Percentiles rank a stretch among this genome's conserved stretches.
These are phyloP conservation scores for Mycena floridula DNA, from an alignment of 768 basidiomycete species.

Conservation along the genomic window DNA sequence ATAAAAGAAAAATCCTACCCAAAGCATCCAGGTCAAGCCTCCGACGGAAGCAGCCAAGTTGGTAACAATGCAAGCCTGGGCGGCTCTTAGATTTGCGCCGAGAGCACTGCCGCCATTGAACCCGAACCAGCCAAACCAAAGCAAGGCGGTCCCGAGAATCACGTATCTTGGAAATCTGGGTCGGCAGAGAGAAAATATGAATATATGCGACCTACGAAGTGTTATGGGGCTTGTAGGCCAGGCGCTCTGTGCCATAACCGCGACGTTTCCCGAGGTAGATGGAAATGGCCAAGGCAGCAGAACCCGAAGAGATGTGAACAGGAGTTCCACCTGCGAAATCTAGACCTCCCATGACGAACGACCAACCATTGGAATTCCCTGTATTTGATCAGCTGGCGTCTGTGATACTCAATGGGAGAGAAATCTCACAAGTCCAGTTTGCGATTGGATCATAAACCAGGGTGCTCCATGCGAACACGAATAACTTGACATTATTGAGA, in stretches of 20 bases:
- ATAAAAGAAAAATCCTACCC: constrained; percentile 41
- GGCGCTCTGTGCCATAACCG: constrained; percentile 57
- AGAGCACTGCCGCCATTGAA: constrained; percentile 86
- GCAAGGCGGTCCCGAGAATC: constrained; percentile 58
- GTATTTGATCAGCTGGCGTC: too few species aligned
- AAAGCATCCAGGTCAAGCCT: constrained; percentile 88
- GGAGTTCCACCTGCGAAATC: constrained; percentile 68
- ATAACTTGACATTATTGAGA: constrained; percentile 61
- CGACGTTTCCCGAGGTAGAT: constrained; percentile 59
- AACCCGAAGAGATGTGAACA: constrained; percentile 64
- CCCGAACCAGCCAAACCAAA: constrained; percentile 66
- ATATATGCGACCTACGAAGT: constrained; percentile 61
- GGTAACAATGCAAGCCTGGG: too few species aligned
- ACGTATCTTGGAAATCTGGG: too few species aligned
- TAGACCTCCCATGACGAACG: constrained; percentile 48
- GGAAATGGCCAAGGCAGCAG: constrained; percentile 54
- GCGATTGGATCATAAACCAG: constrained; percentile 70
- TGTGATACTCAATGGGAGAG: too few species aligned
- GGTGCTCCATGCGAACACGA: constrained; percentile 65
- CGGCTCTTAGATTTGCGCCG: constrained; percentile 80
- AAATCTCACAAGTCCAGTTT: constrained; percentile 84
- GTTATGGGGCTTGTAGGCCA: constrained; percentile 66
- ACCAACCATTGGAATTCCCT: constrained; percentile 58
- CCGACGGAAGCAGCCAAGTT: constrained; percentile 89
- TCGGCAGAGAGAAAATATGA: too few species aligned